Conservation (phyloP, 371 early-diverging fungal species). For the Batrachochytrium dendrobatidis region DNA sequence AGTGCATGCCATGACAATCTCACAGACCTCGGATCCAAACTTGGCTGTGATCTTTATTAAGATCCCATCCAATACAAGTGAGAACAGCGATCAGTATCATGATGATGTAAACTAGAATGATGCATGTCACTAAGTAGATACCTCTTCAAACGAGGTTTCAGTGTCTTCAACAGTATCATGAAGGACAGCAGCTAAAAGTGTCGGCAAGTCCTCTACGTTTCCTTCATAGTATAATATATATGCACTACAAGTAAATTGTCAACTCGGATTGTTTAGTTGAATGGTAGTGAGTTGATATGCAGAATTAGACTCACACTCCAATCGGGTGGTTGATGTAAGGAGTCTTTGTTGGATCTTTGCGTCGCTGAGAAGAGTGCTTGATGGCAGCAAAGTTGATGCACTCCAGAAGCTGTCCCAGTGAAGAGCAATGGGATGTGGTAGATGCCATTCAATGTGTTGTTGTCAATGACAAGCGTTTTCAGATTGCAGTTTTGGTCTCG, state of each 20-base stretch:
- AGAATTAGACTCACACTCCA: constrained; percentile 27
- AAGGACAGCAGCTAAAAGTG: constrained; percentile 42
- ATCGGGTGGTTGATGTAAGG: constrained; percentile 58
- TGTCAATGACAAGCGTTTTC: no score
- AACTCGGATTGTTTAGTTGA: not conserved
- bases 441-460: no score
- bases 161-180: constrained; percentile 59
- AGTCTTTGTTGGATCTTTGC: constrained; percentile 37
- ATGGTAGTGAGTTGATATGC: no score
- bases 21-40: constrained; percentile 41
- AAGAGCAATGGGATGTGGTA: no score
- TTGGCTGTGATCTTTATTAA: constrained; percentile 19
- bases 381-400: constrained; percentile 40
- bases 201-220: constrained; percentile 31
- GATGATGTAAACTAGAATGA: constrained; percentile 11
- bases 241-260: constrained; percentile 17
- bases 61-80: not conserved
- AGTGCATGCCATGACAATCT: constrained; percentile 41
- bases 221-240: constrained; percentile 33
- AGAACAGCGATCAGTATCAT: no score
- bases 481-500: no score
- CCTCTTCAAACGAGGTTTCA: constrained; percentile 44
- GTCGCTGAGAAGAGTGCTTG: constrained; percentile 39
- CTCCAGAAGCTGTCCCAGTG: constrained; percentile 16
- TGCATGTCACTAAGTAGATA: constrained; percentile 2